Conservation (phyloP, 1,139 yeast genomes). For the Candida sp. region DNA sequence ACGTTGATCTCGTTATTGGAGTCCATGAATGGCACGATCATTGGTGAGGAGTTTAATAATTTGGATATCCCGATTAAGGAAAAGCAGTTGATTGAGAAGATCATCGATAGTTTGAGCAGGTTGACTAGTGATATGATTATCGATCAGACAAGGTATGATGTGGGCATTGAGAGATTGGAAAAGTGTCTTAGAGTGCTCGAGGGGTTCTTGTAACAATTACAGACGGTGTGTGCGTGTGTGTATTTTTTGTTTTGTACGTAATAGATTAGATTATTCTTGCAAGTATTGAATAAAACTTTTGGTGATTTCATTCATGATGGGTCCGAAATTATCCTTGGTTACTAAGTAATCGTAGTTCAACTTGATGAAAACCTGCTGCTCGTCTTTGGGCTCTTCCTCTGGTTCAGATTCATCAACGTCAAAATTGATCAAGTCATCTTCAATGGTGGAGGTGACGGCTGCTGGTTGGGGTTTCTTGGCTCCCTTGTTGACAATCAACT, state of each 20-base stretch:
- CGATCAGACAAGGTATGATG: slow-evolving; percentile 78
- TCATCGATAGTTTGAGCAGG: slow-evolving; percentile 83
- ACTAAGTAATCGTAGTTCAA: slow-evolving; percentile 48
- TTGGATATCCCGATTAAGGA: slow-evolving; percentile 79
- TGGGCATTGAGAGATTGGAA: slow-evolving; percentile 80
- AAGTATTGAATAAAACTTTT: slow-evolving; percentile 24
- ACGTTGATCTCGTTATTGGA: slow-evolving; percentile 62
- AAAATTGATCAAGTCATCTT: slow-evolving; percentile 11
- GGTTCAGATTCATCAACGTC: slow-evolving; percentile 1
- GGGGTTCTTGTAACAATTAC: slow-evolving; percentile 53
- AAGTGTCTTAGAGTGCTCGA: slow-evolving; percentile 85
- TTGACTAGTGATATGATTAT: slow-evolving; percentile 89
- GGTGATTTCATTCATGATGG: slow-evolving; percentile 26
- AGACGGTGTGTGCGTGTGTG: not conserved
- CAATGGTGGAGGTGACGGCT: slow-evolving; percentile 3
- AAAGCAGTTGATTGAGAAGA: slow-evolving; percentile 78
- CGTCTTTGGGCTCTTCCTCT: not conserved
- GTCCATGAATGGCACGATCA: slow-evolving; percentile 66
- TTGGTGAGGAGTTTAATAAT: slow-evolving; percentile 74
- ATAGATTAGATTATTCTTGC: not conserved
- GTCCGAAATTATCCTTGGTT: slow-evolving; percentile 20
- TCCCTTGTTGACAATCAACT: slow-evolving; percentile 20
- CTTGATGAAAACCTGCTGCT: slow-evolving; percentile 24
- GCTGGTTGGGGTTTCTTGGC: slow-evolving; percentile 13
- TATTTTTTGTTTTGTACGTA: too few relatives aligned